Evolutionary conservation across 805 yeast genomes (phyloP), one percentile per base, ranked within the genome.

Genomic region (Kodamaea jinghongensis): DNA sequence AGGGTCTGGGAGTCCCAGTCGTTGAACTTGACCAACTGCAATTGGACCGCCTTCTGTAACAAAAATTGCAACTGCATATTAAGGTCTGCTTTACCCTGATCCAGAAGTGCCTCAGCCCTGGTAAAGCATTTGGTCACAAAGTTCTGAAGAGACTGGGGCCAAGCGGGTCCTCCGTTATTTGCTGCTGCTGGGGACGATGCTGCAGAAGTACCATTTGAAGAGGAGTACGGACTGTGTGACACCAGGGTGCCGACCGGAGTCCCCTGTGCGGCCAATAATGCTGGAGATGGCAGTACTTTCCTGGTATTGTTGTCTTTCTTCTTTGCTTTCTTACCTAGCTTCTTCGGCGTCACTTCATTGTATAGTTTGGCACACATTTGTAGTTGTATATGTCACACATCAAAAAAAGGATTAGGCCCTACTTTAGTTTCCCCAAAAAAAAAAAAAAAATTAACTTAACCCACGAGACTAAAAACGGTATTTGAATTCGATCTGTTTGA

Each of bases 81-180:
- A 50, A 81, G 70, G 26, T 52, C 47, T 6, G 56, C 52, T 47
- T 67, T 71, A 2, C 57, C 53, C 5, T 43, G 42, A 3, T 70
- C 64, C 34, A 60, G 58, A 10, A 73, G 57, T 6, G 59, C 50
- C 15, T 56, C 60, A 0, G 76, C 66, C 39, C 59, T 55, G 10
- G 54, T 50, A 50, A 81, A 80, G 30, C 78, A 65, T 8, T 60
- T 46, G 4, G 65, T 63, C 5, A 81, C 78, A 54, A 78, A 82
- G 10, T 57, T 54, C 51, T 71, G 78, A 29, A 81, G 57, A 3
- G 72, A 53, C n/a, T 56, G 64, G 1, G 86, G 87, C 85, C 85
- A 81, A 6, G 45, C 39, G 16, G 17, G 4, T 15, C 11, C 12
- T 27, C 12, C 30, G 10, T 27, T 6, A 28, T 8, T 9, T n/a